Evolutionary conservation across 129 eudicot species (phyloP).

Genomic region (Erigeron canadensis): DNA sequence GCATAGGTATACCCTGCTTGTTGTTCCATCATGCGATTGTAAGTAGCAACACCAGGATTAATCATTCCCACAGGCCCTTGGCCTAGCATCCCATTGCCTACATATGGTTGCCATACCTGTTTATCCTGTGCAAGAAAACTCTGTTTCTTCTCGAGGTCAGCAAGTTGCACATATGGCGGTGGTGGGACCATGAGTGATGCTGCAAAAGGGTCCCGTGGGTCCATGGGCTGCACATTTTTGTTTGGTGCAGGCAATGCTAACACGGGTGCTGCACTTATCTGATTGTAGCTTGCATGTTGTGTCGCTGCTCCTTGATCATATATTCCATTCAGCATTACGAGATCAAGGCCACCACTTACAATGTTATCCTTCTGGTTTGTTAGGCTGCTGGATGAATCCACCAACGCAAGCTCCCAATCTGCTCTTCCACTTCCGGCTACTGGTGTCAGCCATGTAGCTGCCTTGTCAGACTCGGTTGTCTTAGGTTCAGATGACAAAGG

Average conservation of each 20-base stretch:
- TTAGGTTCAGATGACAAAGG: conserved; percentile 48
- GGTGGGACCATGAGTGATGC: conserved; percentile 72
- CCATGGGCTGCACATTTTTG: conserved; percentile 42
- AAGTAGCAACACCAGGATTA: conserved; percentile 23
- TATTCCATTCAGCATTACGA: conserved; percentile 57
- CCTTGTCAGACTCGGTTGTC: conserved; percentile 33
- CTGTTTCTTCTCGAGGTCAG: conserved; percentile 75
- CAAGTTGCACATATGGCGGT: conserved; percentile 74
- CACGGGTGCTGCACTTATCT: conserved; percentile 33
- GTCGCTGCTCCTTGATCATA: conserved; percentile 51
- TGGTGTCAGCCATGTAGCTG: conserved; percentile 56
- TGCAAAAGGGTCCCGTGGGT: conserved; percentile 65
- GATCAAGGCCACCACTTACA: conserved; percentile 60
- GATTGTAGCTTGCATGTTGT: conserved; percentile 8
- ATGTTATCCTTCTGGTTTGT: conserved; percentile 45
- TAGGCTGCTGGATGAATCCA: conserved; percentile 53
- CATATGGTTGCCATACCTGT: conserved; percentile 12
- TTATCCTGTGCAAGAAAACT: conserved; percentile 50
- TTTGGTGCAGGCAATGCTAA: conserved; percentile 69
- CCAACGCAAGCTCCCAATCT: conserved; percentile 72
- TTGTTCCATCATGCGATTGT: background rate
- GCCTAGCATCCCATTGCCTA: conserved; percentile 32
- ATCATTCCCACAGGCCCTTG: conserved; percentile 47
- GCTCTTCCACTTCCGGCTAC: conserved; percentile 55
- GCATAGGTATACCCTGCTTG: conserved; percentile 47